Evolutionary conservation across 2,329 filamentous ascomycete genomes (phyloP), one percentile per base, ranked within the genome.

Genomic region (Phymatotrichopsis omnivora): DNA sequence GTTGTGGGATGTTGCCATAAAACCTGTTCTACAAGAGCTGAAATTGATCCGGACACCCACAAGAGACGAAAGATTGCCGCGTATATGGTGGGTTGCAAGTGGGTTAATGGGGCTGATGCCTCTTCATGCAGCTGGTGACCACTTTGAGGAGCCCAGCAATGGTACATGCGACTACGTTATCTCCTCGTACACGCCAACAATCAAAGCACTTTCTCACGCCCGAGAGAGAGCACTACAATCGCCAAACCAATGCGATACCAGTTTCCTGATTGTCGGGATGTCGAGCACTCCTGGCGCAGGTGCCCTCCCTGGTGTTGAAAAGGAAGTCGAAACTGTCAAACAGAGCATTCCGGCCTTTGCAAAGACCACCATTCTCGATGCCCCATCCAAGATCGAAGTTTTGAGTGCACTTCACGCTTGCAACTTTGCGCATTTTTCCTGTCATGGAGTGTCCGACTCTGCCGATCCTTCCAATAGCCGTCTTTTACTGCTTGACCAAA

Each of bases 361-460:
- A 1, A 14, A 19, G 5, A 31, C 28, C 3, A 48, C 40, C 4
- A 11, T 14, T 2, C 8, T 43, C 3, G 6, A 19, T 4, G 12
- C 20, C 10, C 45, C 45, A 3, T 35, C 20, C 23, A 30, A 33
- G 2, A 12, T 20, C 3, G 20, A 24, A 4, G 27, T 48, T 7
- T 30, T 44, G 10, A 30, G 16, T 1, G 12, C 33, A 5, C 27
- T 48, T 7, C 17, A 20, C 2, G 17, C 22, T 17, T 12, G 30
- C 28, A 20, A 39, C 4, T 30, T 24, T 11, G 22, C 43, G 4
- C 48, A 59, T 36, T 51, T 58, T 33, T 50, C 57, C n/a, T 57
- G 56, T 25, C 56, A 60, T 30, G 57, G 53, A 2, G 31, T 47
- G 1, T 38, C 51, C 1, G 32, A 56, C 34, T 14, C 16, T 11